Percentiles rank a stretch among this genome's conserved stretches.
Conservation (phyloP, 1,284 basidiomycete genomes). For the Moesziomyces parantarcticus region DNA sequence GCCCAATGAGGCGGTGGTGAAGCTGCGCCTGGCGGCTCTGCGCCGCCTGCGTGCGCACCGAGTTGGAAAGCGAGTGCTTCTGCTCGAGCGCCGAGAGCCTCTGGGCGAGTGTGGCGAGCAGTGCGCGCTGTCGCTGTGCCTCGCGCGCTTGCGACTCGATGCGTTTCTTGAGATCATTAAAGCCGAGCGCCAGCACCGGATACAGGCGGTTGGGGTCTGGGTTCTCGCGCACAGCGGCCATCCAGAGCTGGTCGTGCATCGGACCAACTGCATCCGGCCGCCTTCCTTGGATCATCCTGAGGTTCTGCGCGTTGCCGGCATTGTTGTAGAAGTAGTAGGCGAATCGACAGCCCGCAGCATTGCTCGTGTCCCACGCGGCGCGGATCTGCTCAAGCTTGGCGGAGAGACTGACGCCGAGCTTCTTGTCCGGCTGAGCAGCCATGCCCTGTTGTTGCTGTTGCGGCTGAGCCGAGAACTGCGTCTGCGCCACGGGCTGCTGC, state of each 20-base stretch:
- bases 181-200: conserved; percentile 65
- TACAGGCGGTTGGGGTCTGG: conserved; percentile 63
- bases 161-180: conserved; percentile 59
- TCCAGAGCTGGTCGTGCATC: conserved; percentile 64
- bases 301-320: conserved; percentile 48
- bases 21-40: conserved; percentile 54
- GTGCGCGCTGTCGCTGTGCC: conserved; percentile 48
- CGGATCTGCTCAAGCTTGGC: conserved; percentile 59
- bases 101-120: conserved; percentile 34
- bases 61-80: conserved; percentile 57
- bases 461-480: conserved; percentile 18
- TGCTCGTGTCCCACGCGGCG: conserved; percentile 60
- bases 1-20: conserved; percentile 56
- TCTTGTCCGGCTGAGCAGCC: conserved; percentile 43
- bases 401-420: conserved; percentile 53
- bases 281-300: conserved; percentile 52
- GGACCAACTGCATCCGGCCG: conserved; percentile 60
- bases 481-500: conserved; percentile 29
- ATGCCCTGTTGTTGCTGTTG: conserved; percentile 11
- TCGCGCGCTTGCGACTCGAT: conserved; percentile 55
- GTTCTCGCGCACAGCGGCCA: conserved; percentile 58
- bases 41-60: conserved; percentile 54
- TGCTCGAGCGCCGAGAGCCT: conserved; percentile 52
- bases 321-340: conserved; percentile 63
- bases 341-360: conserved; percentile 61